phyloP scores from a whole-genome alignment of 306 rosid genomes.

The Vigna hirtella region DNA sequence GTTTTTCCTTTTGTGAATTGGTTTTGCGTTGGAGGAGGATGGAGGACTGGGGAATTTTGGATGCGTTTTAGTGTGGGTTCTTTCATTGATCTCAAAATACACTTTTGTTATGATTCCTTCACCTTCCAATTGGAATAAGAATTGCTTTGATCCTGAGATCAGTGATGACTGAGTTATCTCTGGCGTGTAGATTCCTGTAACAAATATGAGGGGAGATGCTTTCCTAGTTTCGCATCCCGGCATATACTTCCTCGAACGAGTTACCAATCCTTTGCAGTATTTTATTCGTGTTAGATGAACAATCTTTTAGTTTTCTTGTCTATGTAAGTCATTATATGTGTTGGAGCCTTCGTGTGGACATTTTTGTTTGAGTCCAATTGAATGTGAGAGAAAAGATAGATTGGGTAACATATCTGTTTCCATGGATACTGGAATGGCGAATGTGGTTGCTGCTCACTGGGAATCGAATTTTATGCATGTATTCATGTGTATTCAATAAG shows the following conservation, averaged over 20 bases:
- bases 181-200: constrained; percentile 19
- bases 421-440: neutral
- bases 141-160: constrained; percentile 8
- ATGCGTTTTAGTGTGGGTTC: neutral
- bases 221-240: neutral
- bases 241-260: neutral
- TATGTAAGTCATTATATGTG: neutral
- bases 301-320: neutral
- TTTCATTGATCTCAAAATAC: neutral
- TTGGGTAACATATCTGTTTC: neutral
- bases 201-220: neutral
- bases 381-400: constrained; percentile 4
- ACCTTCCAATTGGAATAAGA: constrained; percentile 24
- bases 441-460: neutral
- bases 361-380: neutral
- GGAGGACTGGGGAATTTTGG: constrained; percentile 8
- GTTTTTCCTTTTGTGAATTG: neutral
- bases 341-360: neutral
- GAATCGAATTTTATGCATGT: neutral
- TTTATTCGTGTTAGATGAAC: neutral
- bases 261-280: neutral
- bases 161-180: constrained; percentile 1
- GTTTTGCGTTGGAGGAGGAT: constrained; percentile 6
- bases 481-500: neutral
- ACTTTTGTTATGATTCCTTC: neutral